Evolutionary conservation across 306 rosid species (phyloP), one percentile per base, ranked within the genome.

Genomic region (Cicer yamashitae): DNA sequence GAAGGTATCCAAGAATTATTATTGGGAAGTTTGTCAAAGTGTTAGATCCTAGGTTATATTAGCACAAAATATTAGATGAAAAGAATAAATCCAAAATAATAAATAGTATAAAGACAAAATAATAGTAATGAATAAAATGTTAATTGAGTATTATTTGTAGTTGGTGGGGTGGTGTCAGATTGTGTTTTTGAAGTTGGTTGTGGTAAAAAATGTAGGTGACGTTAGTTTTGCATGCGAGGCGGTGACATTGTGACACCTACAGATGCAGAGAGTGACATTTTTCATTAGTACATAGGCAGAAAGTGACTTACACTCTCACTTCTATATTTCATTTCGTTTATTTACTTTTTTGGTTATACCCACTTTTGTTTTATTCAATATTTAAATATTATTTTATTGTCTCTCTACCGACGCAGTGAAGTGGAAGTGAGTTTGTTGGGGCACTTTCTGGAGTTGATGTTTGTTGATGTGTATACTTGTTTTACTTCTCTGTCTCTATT

Each of bases 331-430:
- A 30, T 6, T 60, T 60, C 11, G 66, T 60, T 60, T 60, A 60
- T 34, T 60, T 60, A 60, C 66, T 34, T 38, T 34, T 60, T 60
- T 60, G 38, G 44, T 60, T 60, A 12, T 60, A 60, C 17, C 66
- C 13, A 60, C 66, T 60, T 60, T 60, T 60, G 44, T 60, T 34
- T 60, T 60, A 60, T 60, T 60, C 44, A 12, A 34, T 30, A 0
- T 30, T 11, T 30, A 30, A 6, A 48, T 50, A 50, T 50, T 14
- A n/a, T 48, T 48, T 11, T 48, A 48, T 20, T 13, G 66, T 1
- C 8, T 25, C 39, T 59, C 60, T 60, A 45, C 66, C 44, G 66
- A 60, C 66, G 43, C 14, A 12, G 6, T 59, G 40, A 59, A 30
- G 18, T 10, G 7, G 45, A 41, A 41, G 45, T 7, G 8, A 7